These are phyloP conservation scores for Filosporella fistucella DNA, from an alignment of 495 filamentous ascomycete genomes.

Conservation along the genomic window DNA sequence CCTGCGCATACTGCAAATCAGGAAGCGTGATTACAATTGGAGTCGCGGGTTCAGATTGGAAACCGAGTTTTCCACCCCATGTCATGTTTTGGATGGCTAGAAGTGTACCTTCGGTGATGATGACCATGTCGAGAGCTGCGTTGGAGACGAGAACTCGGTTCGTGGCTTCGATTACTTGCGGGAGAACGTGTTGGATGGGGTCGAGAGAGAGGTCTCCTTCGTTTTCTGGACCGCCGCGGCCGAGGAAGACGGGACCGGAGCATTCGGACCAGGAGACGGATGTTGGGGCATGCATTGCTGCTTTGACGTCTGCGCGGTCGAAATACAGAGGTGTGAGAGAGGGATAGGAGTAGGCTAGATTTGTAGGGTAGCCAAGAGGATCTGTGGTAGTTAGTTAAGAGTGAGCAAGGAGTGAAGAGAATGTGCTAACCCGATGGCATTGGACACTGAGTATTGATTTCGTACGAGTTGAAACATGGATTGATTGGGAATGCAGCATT, in stretches of 20 bases:
- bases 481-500: conserved; percentile 43
- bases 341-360: conserved; percentile 32
- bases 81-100: conserved; percentile 66
- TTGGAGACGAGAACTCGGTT: conserved; percentile 56
- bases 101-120: conserved; percentile 58
- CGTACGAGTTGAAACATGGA: conserved; percentile 60
- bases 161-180: conserved; percentile 56
- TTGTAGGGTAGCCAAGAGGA: conserved; percentile 14
- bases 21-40: conserved; percentile 28
- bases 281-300: conserved; percentile 51
- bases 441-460: conserved; percentile 43
- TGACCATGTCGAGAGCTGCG: conserved; percentile 56
- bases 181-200: conserved; percentile 39
- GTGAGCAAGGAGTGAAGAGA: not conserved
- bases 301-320: conserved; percentile 51
- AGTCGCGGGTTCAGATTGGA: conserved; percentile 38
- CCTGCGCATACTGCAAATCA: conserved; percentile 27
- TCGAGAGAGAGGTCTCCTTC: conserved; percentile 21
- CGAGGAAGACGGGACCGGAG: conserved; percentile 40
- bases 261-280: conserved; percentile 39
- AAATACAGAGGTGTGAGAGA: conserved; percentile 47
- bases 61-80: conserved; percentile 60
- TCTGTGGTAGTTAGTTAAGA: not conserved
- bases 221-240: conserved; percentile 14
- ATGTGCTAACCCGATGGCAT: conserved; percentile 20